Conservation (phyloP, 768 basidiomycete genomes). For the Coprinopsis cinerea region DNA sequence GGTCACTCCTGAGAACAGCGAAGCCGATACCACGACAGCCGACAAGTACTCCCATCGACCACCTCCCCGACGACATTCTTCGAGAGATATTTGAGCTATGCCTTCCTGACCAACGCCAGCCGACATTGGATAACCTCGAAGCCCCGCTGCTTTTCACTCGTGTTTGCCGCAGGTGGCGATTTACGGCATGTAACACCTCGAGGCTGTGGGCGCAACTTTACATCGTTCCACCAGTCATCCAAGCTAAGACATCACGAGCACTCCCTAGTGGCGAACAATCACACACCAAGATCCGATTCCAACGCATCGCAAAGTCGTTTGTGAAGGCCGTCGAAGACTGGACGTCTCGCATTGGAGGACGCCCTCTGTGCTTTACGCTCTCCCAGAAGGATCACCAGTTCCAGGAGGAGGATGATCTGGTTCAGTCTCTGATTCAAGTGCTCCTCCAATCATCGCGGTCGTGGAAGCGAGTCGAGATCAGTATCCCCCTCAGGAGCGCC, state of each 20-base stretch:
- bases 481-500: constrained; percentile 6
- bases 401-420: constrained; percentile 3
- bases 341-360: constrained; percentile 12
- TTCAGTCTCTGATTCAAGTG: constrained; percentile 9
- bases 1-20: not conserved
- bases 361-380: constrained; percentile 11
- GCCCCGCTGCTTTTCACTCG: constrained; percentile 15
- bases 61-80: constrained; percentile 17
- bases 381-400: constrained; percentile 4
- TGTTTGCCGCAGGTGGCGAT: constrained; percentile 16
- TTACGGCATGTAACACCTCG: constrained; percentile 12
- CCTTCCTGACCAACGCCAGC: constrained; percentile 11
- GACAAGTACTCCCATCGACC: not conserved
- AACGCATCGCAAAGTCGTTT: not conserved
- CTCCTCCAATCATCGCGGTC: constrained; percentile 1
- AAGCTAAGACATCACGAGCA: not conserved
- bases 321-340: constrained; percentile 9
- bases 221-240: constrained; percentile 14
- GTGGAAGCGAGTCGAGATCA: constrained; percentile 13
- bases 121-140: constrained; percentile 9
- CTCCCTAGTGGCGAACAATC: not conserved
- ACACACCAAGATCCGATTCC: constrained; percentile 4
- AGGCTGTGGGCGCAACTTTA: constrained; percentile 17
- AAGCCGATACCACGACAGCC: not conserved
- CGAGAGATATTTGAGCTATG: constrained; percentile 17